phyloP scores from a whole-genome alignment of 257 asterid species.

The Capsicum pubescens region DNA sequence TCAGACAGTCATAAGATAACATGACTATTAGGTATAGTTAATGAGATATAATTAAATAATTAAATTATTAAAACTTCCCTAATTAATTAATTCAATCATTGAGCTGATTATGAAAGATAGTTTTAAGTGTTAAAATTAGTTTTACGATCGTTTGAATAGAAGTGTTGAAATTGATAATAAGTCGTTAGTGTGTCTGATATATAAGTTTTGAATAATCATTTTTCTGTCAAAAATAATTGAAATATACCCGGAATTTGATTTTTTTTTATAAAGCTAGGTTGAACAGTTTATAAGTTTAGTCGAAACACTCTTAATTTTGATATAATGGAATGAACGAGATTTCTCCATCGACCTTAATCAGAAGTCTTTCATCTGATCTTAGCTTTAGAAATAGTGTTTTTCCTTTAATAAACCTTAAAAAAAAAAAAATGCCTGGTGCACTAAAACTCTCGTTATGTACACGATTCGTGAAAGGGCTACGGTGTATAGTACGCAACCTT shows the following conservation, averaged over 20 bases:
- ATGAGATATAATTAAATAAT: background rate
- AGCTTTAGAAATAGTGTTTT: accelerated
- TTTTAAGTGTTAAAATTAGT: too few relatives aligned
- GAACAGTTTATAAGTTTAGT: background rate
- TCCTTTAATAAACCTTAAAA: background rate
- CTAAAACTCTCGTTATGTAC: too few relatives aligned
- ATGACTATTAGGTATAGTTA: background rate
- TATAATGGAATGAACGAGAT: background rate
- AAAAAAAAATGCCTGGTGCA: too few relatives aligned
- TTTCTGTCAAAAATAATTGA: too few relatives aligned
- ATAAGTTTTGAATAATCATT: too few relatives aligned
- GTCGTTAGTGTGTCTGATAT: too few relatives aligned
- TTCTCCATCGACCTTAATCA: accelerated
- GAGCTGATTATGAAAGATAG: background rate
- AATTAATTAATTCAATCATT: background rate
- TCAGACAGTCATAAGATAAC: background rate
- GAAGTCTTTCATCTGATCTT: accelerated
- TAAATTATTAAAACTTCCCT: background rate
- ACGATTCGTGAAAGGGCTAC: too few relatives aligned
- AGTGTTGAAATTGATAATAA: too few relatives aligned
- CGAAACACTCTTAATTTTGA: background rate
- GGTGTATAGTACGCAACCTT: too few relatives aligned
- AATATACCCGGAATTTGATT: too few relatives aligned
- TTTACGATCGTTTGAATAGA: too few relatives aligned
- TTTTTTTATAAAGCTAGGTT: background rate